Percentiles rank a stretch among this genome's conserved stretches.
phyloP scores from a whole-genome alignment of 2,329 filamentous ascomycete species.

The Elsinoe arachidis region DNA sequence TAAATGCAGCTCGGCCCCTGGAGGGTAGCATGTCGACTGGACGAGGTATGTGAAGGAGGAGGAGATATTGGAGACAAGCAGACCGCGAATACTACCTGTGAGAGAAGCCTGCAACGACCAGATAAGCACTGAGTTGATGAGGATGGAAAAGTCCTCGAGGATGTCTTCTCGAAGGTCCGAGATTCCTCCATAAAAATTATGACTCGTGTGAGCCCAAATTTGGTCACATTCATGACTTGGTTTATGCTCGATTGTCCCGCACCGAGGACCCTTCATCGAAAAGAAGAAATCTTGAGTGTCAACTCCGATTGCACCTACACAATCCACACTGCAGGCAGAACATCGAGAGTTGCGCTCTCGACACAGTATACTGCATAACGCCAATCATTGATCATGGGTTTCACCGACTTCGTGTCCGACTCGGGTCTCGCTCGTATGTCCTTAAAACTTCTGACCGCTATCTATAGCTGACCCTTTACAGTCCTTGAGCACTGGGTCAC shows the following conservation, averaged over 20 bases:
- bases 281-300: not conserved
- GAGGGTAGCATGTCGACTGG: not conserved
- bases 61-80: not conserved
- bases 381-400: constrained; percentile 50
- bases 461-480: constrained; percentile 24
- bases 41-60: not conserved
- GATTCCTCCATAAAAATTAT: not conserved
- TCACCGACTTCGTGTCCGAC: constrained; percentile 59
- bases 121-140: not conserved
- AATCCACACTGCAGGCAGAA: not conserved
- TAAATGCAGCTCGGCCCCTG: not conserved
- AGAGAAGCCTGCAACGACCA: not conserved
- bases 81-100: not conserved
- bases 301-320: not conserved
- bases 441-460: constrained; percentile 18
- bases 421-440: constrained; percentile 53
- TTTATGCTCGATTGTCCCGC: not conserved
- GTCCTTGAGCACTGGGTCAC: constrained; percentile 65
- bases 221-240: not conserved
- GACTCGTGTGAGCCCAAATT: not conserved
- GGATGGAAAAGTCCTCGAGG: not conserved
- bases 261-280: not conserved
- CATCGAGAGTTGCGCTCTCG: not conserved
- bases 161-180: not conserved
- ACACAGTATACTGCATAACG: constrained; percentile 8